Conservation (phyloP, 2,329 filamentous ascomycete species). For the Hypoxylon sp. region DNA sequence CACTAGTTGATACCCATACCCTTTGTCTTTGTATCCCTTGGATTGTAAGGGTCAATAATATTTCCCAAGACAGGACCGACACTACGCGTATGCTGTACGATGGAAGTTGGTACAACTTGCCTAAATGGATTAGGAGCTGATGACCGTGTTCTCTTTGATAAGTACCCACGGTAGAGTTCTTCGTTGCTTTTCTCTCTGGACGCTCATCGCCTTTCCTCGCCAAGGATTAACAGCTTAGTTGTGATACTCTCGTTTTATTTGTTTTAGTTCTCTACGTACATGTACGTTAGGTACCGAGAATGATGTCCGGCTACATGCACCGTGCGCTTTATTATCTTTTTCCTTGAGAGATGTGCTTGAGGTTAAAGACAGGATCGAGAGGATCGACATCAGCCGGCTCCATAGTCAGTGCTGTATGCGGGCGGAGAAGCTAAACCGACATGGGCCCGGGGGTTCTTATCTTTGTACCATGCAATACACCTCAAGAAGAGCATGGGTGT, state of each 20-base stretch:
- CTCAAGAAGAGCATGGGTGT: not conserved
- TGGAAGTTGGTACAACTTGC: conserved; percentile 8
- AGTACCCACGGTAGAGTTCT: conserved; percentile 6
- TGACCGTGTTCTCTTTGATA: conserved; percentile 5
- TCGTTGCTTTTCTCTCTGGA: conserved; percentile 8
- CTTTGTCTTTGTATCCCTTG: conserved; percentile 19
- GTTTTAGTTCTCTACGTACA: not conserved
- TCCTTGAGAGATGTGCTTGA: not conserved
- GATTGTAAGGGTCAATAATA: conserved; percentile 10
- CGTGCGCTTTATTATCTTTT: conserved; percentile 10
- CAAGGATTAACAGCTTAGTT: conserved; percentile 8
- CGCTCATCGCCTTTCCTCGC: not conserved
- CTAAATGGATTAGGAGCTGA: conserved; percentile 4
- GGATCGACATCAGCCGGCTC: conserved; percentile 25
- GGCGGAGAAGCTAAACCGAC: conserved; percentile 11
- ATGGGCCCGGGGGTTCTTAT: conserved; percentile 15
- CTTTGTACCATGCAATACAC: conserved; percentile 10
- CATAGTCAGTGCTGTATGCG: conserved; percentile 12
- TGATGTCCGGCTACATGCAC: not conserved
- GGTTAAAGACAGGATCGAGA: conserved; percentile 14
- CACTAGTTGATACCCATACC: conserved; percentile 1
- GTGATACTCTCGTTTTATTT: conserved; percentile 19
- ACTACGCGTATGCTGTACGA: conserved; percentile 14
- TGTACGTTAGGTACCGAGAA: conserved; percentile 6
- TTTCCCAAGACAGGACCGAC: conserved; percentile 33